Evolutionary conservation across 306 rosid genomes (phyloP), one percentile per base, ranked within the genome.

Genomic region (Citrullus amarus): DNA sequence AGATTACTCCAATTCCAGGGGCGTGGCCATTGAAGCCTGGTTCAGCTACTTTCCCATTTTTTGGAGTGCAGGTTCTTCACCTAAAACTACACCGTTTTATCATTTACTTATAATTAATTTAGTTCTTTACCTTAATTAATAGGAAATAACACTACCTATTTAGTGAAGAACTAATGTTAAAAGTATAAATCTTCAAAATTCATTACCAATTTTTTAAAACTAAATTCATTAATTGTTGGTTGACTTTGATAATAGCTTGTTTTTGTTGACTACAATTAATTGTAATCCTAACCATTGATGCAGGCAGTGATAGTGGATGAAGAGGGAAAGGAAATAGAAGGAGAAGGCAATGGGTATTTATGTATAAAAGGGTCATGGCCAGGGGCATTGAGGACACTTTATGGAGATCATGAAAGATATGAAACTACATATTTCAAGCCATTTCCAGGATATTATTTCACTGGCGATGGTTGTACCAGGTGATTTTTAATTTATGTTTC

Each of bases 21-120:
- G 97, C 97, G 79, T 95, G 99, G 99, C 93, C 99, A 65, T 97
- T 86, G 75, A 95, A 95, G 86, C 99, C 99, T 81, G 99, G 99
- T 81, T 95, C 99, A 44, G 97, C 99, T 17, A 95, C 99, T 53
- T 87, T 91, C 80, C 99, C 99, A 81, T 95, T 95, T 89, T 95
- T 95, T 82, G 99, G 99, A 83, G 93, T 92, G 78, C 90, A 95
- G 97, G 99, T 95, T 25, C 17, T 38, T 84, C 81, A 8, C 8
- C 73, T 67, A 18, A 66, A 66, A 66, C 72, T 9, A 66, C 69
- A 34, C 20, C 69, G 11, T 66, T 66, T 66, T 66, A 3, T 36
- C 28, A 17, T 36, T 32, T 32, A 32, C 36, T 32, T 32, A 32
- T 32, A 32, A 22, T 22, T 22, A 32, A 32, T 32, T 32, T 32